phyloP scores from a whole-genome alignment of 1,284 basidiomycete species.

The Ustilago loliicola region DNA sequence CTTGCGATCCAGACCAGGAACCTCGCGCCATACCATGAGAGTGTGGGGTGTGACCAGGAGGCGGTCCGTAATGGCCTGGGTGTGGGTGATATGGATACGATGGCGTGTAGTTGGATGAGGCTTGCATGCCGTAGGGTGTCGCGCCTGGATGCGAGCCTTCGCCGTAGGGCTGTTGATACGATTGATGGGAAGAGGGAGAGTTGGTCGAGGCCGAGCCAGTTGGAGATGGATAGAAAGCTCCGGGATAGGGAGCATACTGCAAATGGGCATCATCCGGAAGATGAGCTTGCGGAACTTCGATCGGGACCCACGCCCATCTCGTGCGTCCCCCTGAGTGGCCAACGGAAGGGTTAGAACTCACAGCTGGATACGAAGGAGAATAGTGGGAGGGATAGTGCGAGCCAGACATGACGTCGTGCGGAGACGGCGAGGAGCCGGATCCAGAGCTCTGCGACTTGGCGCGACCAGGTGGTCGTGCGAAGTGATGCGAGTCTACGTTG shows the following conservation, averaged over 20 bases:
- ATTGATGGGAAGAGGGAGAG: conserved; percentile 19
- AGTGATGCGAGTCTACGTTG: conserved; percentile 19
- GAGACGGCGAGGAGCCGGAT: conserved; percentile 12
- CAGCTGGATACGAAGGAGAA: conserved; percentile 28
- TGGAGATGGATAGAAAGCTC: conserved; percentile 21
- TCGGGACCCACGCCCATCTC: conserved; percentile 54
- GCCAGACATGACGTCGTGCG: conserved; percentile 20
- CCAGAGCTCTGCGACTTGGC: conserved; percentile 37
- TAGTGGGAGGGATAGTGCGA: conserved; percentile 27
- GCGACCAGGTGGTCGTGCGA: conserved; percentile 19
- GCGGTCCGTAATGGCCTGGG: conserved; percentile 21
- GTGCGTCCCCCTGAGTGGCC: conserved; percentile 35
- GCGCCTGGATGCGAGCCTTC: conserved; percentile 13
- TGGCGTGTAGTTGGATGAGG: conserved; percentile 19
- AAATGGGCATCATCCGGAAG: conserved; percentile 32
- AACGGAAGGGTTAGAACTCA: conserved; percentile 25
- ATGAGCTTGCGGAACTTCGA: conserved; percentile 47
- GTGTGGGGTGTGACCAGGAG: conserved; percentile 22
- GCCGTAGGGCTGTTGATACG: conserved; percentile 24
- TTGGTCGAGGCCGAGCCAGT: conserved; percentile 16
- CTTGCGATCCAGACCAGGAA: conserved; percentile 16
- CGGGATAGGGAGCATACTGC: conserved; percentile 37
- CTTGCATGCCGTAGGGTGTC: conserved; percentile 19
- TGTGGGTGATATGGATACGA: conserved; percentile 27
- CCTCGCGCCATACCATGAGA: conserved; percentile 13